A percentile compares a stretch with the other conserved stretches of the same genome.
These are phyloP conservation scores for Leishmania braziliensis DNA, from an alignment of 208 protist genomes.

Conservation along the genomic window DNA sequence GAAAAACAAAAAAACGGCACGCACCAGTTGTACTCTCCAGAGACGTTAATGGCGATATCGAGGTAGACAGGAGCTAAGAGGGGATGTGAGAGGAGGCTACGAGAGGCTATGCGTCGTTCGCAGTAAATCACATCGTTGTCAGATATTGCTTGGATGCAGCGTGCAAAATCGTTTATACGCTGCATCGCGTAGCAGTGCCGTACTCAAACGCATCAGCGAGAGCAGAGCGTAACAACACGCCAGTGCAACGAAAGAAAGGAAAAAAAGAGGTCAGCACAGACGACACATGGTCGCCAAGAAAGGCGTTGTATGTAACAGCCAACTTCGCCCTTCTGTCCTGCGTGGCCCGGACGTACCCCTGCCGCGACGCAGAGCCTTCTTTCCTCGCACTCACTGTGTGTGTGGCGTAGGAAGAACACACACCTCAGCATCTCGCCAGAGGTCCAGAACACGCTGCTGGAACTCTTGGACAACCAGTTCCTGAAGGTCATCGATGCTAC, in stretches of 20 bases:
- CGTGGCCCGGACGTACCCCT: background rate
- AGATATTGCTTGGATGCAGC: background rate
- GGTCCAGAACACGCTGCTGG: conserved; percentile 4
- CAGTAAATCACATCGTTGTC: background rate
- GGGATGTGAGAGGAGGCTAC: background rate
- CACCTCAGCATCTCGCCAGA: background rate
- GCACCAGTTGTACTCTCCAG: background rate
- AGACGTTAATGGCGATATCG: background rate
- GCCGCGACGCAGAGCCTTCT: background rate
- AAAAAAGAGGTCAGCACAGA: background rate
- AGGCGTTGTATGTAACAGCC: background rate
- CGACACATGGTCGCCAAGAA: background rate
- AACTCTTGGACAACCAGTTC: conserved; percentile 3
- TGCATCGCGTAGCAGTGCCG: background rate
- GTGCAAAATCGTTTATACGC: background rate
- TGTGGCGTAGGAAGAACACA: background rate
- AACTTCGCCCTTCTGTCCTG: background rate
- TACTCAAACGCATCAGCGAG: background rate
- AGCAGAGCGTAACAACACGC: background rate
- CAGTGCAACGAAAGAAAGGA: background rate
- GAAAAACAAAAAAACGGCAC: background rate
- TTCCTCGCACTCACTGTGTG: conserved; percentile 1
- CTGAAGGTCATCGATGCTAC: background rate
- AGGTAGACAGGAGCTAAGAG: background rate
- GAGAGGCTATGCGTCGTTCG: background rate